phyloP scores from a whole-genome alignment of 208 protist genomes.

The Trypanosoma lewisi region DNA sequence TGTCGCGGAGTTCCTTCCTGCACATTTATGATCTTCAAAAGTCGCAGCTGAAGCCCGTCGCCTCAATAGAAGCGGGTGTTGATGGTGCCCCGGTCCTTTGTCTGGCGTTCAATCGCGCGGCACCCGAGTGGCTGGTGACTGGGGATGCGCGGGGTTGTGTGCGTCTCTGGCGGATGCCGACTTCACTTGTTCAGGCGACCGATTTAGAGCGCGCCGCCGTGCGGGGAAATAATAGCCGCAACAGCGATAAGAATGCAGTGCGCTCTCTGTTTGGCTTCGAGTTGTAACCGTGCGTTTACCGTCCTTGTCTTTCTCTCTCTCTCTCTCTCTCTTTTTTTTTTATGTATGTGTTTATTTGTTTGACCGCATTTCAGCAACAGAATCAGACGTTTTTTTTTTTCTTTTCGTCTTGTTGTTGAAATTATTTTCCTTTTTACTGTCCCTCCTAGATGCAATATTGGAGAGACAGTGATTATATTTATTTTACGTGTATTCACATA shows the following conservation, averaged over 20 bases:
- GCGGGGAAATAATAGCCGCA: slow-evolving; percentile 29
- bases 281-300: slow-evolving; percentile 7
- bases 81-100: slow-evolving; percentile 67
- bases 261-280: slow-evolving; percentile 64
- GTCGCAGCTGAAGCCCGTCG: slow-evolving; percentile 52
- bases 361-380: no score
- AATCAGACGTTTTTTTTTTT: no score
- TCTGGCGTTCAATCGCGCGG: slow-evolving; percentile 58
- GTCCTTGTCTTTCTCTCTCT: neutral
- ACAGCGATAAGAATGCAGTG: slow-evolving; percentile 28
- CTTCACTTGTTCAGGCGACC: slow-evolving; percentile 63
- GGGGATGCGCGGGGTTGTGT: slow-evolving; percentile 68
- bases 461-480: no score
- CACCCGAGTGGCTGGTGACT: slow-evolving; percentile 73
- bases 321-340: neutral
- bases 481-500: no score
- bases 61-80: slow-evolving; percentile 50
- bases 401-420: no score
- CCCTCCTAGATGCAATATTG: no score
- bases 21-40: slow-evolving; percentile 87
- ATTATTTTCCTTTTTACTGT: no score
- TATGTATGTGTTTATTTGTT: no score
- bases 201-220: slow-evolving; percentile 77
- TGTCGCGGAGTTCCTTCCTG: slow-evolving; percentile 74
- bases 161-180: slow-evolving; percentile 73